Evolutionary conservation across 108 stramenopile species (phyloP).

Genomic region (Fragilaria radians): DNA sequence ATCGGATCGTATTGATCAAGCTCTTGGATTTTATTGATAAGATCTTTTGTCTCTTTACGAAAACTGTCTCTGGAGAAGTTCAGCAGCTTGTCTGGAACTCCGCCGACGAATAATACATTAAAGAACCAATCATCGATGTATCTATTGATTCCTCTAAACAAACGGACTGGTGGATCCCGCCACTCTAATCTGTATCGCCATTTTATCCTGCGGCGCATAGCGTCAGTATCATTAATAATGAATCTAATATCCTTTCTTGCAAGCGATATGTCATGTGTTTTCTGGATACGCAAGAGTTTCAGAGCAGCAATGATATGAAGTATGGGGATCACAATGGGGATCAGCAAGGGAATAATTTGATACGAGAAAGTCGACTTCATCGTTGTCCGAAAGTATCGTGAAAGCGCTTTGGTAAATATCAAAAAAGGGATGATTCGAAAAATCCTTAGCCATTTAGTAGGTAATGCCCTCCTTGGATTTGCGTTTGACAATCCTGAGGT

Average conservation of each 20-base stretch:
- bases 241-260: constrained; percentile 2
- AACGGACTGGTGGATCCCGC: constrained; percentile 43
- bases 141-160: constrained; percentile 17
- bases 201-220: constrained; percentile 11
- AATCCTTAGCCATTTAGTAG: too few species aligned
- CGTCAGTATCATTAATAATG: constrained; percentile 3
- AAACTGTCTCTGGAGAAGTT: constrained; percentile 1
- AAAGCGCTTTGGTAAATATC: not conserved
- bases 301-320: constrained; percentile 6
- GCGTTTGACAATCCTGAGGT: too few species aligned
- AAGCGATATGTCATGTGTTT: constrained; percentile 18
- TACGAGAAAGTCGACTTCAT: not conserved
- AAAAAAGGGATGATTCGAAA: not conserved
- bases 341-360: constrained; percentile 1
- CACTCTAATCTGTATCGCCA: constrained; percentile 58
- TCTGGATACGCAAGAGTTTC: constrained; percentile 15
- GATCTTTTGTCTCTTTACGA: not conserved
- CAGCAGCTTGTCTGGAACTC: constrained; percentile 1
- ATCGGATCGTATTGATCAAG: not conserved
- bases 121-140: constrained; percentile 22
- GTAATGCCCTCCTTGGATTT: too few species aligned
- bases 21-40: not conserved
- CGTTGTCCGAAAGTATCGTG: not conserved
- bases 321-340: constrained; percentile 11
- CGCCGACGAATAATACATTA: constrained; percentile 27